These are phyloP conservation scores for Solanum hybrid DNA, from an alignment of 305 asterid genomes.

Conservation along the genomic window DNA sequence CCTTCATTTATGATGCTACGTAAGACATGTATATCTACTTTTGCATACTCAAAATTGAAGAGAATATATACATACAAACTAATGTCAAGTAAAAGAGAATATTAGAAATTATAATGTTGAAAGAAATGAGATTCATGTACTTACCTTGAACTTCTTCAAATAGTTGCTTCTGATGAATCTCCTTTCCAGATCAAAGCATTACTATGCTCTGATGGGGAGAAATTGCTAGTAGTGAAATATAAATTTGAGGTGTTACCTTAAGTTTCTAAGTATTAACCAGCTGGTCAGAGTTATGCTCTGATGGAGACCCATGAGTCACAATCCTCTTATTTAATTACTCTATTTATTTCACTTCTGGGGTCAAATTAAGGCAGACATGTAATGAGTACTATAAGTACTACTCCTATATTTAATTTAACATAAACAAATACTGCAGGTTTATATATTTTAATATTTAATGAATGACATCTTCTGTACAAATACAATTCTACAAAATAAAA, in stretches of 20 bases:
- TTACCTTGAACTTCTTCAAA: background rate
- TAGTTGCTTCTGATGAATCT: background rate
- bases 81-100: background rate
- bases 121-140: background rate
- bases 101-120: background rate
- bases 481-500: background rate
- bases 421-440: background rate
- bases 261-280: background rate
- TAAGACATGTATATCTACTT: no score
- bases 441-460: background rate
- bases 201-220: background rate
- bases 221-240: background rate
- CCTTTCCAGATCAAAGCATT: background rate
- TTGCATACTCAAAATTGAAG: background rate
- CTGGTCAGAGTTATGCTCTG: background rate
- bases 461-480: background rate
- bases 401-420: background rate
- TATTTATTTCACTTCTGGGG: background rate
- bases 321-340: background rate
- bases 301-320: background rate
- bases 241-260: background rate
- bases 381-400: background rate
- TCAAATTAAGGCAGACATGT: background rate
- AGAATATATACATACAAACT: background rate
- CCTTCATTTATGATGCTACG: no score